phyloP scores from a whole-genome alignment of 169 alveolate species.

The Theileria equi region DNA sequence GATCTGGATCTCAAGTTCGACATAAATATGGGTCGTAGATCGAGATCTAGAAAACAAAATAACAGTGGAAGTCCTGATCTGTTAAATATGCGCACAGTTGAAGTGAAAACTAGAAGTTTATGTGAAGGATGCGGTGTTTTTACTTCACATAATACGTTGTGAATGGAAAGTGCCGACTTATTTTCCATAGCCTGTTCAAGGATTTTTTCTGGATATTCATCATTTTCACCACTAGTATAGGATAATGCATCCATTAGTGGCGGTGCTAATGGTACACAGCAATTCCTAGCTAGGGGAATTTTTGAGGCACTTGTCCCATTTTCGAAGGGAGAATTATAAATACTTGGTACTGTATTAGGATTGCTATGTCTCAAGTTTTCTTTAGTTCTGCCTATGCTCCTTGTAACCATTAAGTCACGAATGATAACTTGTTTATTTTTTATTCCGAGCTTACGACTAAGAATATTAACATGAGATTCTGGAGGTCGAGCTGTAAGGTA shows the following conservation, averaged over 20 bases:
- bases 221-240: constrained; percentile 11
- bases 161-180: constrained; percentile 28
- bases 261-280: constrained; percentile 31
- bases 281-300: constrained; percentile 55
- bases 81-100: constrained; percentile 77
- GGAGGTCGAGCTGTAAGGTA: constrained; percentile 43
- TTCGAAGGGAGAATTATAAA: too few relatives aligned
- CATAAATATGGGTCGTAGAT: constrained; percentile 63
- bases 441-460: constrained; percentile 25
- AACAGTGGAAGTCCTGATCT: constrained; percentile 80
- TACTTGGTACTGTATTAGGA: too few relatives aligned
- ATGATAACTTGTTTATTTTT: constrained; percentile 6
- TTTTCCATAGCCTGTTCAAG: constrained; percentile 19
- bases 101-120: constrained; percentile 77
- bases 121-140: constrained; percentile 81
- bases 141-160: constrained; percentile 72
- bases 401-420: constrained; percentile 48
- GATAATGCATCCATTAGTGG: constrained; percentile 44
- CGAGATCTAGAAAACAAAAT: constrained; percentile 71
- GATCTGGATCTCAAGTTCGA: constrained; percentile 67
- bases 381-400: constrained; percentile 25
- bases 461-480: not conserved
- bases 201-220: constrained; percentile 20
- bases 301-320: constrained; percentile 44
- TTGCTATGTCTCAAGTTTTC: constrained; percentile 39